Percentiles rank a stretch among this genome's conserved stretches.
Conservation (phyloP, 2,329 filamentous ascomycete genomes). For the Cladophialophora immunda region DNA sequence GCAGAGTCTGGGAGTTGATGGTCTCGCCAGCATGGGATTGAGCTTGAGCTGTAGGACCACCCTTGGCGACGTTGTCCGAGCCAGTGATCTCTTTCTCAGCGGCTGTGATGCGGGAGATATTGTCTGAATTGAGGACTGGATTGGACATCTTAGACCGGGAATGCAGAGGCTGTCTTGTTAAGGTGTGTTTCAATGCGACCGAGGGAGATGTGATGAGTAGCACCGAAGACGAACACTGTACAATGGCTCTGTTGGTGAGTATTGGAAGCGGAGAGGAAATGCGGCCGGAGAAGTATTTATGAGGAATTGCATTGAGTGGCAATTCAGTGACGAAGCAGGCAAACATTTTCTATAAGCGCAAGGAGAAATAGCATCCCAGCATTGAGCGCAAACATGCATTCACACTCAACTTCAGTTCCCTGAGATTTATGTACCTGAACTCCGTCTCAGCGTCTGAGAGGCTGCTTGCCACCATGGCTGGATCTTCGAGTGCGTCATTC, state of each 20-base stretch:
- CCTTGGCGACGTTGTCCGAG: constrained; percentile 45
- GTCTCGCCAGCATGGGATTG: constrained; percentile 49
- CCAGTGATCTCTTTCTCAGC: constrained; percentile 52
- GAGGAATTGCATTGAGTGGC: background rate
- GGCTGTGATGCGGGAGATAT: constrained; percentile 51
- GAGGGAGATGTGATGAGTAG: background rate
- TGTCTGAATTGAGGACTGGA: constrained; percentile 33
- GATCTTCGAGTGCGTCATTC: background rate
- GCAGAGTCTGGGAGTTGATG: constrained; percentile 47
- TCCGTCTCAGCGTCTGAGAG: background rate
- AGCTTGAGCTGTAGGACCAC: constrained; percentile 53
- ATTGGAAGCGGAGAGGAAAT: background rate
- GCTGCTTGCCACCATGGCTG: background rate
- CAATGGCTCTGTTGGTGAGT: background rate
- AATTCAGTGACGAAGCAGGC: background rate
- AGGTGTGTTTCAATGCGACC: background rate
- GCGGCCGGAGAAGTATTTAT: background rate
- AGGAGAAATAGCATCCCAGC: background rate
- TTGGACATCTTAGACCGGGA: constrained; percentile 10
- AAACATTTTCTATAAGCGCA: background rate
- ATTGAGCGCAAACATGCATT: background rate
- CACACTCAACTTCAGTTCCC: background rate
- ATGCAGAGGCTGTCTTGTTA: background rate
- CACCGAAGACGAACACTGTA: background rate
- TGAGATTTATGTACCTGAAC: background rate